Percentiles rank a stretch among this genome's conserved stretches.
Conservation (phyloP, 108 stramenopile genomes). For the Skeletonema menzelii region DNA sequence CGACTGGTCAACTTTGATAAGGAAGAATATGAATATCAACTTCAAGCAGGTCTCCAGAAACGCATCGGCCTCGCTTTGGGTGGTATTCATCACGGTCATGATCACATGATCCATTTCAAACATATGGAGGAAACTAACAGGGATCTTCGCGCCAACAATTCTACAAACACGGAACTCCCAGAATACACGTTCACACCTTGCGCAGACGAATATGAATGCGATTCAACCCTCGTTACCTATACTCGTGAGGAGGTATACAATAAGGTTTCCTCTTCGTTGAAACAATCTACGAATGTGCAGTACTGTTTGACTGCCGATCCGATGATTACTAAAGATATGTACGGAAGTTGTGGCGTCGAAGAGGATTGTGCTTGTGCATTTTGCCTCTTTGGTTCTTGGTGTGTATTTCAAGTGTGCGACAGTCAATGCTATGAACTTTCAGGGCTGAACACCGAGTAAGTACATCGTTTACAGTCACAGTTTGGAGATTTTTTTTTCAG, state of each 20-base stretch:
- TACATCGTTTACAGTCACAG: no score
- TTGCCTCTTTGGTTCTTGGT: neutral
- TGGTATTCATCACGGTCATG: neutral
- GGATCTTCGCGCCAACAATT: no score
- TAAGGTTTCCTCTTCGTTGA: neutral
- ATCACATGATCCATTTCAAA: no score
- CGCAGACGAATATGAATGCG: neutral
- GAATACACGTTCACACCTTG: neutral
- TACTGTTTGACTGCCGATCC: neutral
- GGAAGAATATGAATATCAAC: neutral
- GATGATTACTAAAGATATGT: neutral
- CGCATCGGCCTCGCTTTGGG: neutral
- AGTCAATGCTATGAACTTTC: conserved; percentile 3
- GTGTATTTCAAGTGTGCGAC: neutral
- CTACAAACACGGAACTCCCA: neutral
- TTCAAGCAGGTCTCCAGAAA: neutral
- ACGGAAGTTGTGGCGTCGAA: neutral
- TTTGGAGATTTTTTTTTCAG: no score
- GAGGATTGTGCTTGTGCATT: neutral
- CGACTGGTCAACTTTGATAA: neutral
- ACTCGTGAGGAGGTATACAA: neutral
- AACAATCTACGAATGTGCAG: neutral
- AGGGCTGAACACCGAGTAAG: neutral
- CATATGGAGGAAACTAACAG: no score
- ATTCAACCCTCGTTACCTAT: neutral